Percentiles rank a stretch among this genome's conserved stretches.
These are phyloP conservation scores for Metschnikowia orientalis DNA, from an alignment of 805 yeast species.

Conservation along the genomic window DNA sequence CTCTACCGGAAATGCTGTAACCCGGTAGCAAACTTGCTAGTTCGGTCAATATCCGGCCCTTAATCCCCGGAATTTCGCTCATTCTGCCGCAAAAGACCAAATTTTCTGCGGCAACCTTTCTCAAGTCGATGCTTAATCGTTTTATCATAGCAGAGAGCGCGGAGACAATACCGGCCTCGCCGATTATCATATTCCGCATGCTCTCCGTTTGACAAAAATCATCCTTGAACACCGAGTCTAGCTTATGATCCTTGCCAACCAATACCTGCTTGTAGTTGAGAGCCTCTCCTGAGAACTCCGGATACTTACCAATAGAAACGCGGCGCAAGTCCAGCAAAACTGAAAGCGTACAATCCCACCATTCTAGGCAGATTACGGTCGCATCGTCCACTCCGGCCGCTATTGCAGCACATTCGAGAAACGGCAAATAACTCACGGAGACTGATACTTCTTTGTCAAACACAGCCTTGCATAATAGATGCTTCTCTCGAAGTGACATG, in stretches of 20 bases:
- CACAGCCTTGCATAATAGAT: constrained; percentile 11
- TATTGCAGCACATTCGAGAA: constrained; percentile 11
- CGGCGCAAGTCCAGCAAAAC: constrained; percentile 12
- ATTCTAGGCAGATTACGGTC: constrained; percentile 12
- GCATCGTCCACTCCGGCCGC: constrained; percentile 14
- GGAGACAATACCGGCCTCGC: constrained; percentile 1
- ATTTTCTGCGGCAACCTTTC: constrained; percentile 9
- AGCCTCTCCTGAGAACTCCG: constrained; percentile 11
- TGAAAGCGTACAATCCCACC: constrained; percentile 11
- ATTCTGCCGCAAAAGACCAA: constrained; percentile 13
- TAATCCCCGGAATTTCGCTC: constrained; percentile 6
- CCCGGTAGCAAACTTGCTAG: constrained; percentile 6
- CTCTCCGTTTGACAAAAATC: neutral
- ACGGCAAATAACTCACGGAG: constrained; percentile 14
- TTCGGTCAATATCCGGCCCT: constrained; percentile 8
- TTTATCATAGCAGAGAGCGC: constrained; percentile 5
- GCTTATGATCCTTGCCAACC: neutral
- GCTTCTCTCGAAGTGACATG: constrained; percentile 9
- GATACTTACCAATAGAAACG: constrained; percentile 3
- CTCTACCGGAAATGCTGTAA: constrained; percentile 7
- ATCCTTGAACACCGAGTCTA: neutral
- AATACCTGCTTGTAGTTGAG: constrained; percentile 8
- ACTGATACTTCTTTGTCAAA: constrained; percentile 7
- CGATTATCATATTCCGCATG: constrained; percentile 1
- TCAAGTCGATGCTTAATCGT: constrained; percentile 9